Conservation (phyloP, 495 filamentous ascomycete species). For the Xylaria bambusicola region DNA sequence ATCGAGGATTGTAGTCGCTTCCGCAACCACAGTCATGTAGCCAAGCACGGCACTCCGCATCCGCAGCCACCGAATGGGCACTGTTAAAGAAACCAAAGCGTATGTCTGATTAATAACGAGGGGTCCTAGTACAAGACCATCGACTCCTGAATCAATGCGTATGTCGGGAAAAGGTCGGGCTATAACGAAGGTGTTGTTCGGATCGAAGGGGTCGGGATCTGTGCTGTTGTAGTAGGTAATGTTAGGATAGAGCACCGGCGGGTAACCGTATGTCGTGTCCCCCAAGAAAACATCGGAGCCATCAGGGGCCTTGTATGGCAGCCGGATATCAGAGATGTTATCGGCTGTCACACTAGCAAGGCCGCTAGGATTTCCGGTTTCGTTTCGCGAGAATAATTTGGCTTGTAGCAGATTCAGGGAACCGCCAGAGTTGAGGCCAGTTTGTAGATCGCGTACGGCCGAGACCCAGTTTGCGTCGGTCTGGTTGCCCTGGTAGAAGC, state of each 20-base stretch:
- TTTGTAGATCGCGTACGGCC: constrained; percentile 59
- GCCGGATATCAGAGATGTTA: constrained; percentile 43
- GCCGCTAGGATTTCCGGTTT: constrained; percentile 49
- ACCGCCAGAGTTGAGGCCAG: constrained; percentile 58
- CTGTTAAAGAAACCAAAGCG: constrained; percentile 77
- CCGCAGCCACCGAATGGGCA: constrained; percentile 69
- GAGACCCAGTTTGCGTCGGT: constrained; percentile 56
- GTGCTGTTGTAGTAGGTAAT: constrained; percentile 58
- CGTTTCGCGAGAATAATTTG: constrained; percentile 64
- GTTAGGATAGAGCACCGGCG: constrained; percentile 70
- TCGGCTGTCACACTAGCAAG: constrained; percentile 64
- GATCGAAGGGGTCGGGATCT: constrained; percentile 38
- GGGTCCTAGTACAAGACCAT: constrained; percentile 68
- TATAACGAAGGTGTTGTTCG: constrained; percentile 40
- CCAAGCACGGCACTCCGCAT: constrained; percentile 63
- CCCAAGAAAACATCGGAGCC: constrained; percentile 61
- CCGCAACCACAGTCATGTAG: constrained; percentile 73
- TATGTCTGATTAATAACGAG: constrained; percentile 65
- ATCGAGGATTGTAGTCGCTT: constrained; percentile 58
- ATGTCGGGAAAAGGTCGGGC: constrained; percentile 52
- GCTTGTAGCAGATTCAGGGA: constrained; percentile 64
- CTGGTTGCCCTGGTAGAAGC: constrained; percentile 60
- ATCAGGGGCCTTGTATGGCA: constrained; percentile 60
- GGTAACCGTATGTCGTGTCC: constrained; percentile 61
- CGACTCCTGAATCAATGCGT: constrained; percentile 50